These are phyloP conservation scores for Tylopilus microsporus DNA, from an alignment of 1,284 basidiomycete genomes.

Conservation along the genomic window DNA sequence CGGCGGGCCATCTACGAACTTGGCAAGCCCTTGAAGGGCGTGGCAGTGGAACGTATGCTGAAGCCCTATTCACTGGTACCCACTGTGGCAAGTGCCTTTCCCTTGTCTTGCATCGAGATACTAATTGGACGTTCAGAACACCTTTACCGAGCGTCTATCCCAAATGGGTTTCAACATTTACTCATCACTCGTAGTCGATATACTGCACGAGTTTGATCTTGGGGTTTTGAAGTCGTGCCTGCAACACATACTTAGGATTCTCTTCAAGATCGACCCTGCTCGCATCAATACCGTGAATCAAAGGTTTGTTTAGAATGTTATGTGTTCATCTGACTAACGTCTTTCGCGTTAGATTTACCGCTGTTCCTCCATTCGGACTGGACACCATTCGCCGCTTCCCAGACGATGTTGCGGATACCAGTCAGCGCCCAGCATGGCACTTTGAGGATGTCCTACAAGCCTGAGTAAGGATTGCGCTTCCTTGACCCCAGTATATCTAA, in stretches of 20 bases:
- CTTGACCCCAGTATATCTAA: no score
- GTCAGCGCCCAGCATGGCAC: neutral
- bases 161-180: neutral
- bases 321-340: neutral
- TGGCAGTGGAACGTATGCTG: neutral
- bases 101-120: neutral
- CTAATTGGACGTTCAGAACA: neutral
- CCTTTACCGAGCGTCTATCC: neutral
- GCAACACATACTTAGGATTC: slow-evolving; percentile 8
- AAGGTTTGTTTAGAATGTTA: neutral
- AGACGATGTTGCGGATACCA: neutral
- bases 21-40: neutral
- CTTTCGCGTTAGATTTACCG: neutral
- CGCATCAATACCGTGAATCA: neutral
- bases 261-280: neutral
- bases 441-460: neutral
- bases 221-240: slow-evolving; percentile 7
- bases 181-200: neutral
- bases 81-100: neutral
- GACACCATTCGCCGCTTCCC: neutral
- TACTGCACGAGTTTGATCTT: slow-evolving; percentile 15
- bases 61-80: neutral
- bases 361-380: neutral
- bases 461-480: neutral
- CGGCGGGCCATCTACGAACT: neutral